These are phyloP conservation scores for Camelina neglecta DNA, from an alignment of 345 rosid species.

Conservation along the genomic window DNA sequence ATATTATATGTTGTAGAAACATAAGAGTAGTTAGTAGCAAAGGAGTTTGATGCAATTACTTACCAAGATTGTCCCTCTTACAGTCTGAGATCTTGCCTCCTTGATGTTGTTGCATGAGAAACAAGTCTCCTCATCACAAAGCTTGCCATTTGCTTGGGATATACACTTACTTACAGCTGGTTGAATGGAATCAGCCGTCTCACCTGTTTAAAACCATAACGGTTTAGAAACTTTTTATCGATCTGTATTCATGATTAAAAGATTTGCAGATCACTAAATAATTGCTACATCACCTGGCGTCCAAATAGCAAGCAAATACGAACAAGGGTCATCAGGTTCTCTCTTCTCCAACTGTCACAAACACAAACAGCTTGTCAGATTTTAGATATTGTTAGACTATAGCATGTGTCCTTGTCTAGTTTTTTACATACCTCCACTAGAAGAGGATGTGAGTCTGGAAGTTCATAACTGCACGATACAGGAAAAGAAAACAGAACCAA, in stretches of 20 bases:
- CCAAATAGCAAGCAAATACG: conserved; percentile 95
- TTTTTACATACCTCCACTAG: conserved; percentile 62
- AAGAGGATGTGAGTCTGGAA: conserved; percentile 90
- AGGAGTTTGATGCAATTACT: conserved; percentile 35
- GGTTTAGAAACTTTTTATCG: background rate
- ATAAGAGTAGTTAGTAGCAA: background rate
- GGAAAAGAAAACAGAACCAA: conserved; percentile 3
- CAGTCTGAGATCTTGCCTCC: conserved; percentile 73
- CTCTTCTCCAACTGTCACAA: conserved; percentile 71
- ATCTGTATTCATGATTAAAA: background rate
- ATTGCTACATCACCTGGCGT: conserved; percentile 72
- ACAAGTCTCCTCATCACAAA: conserved; percentile 73
- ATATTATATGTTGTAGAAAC: background rate
- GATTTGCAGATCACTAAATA: conserved; percentile 2
- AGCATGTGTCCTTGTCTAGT: conserved; percentile 3
- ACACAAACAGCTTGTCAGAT: conserved; percentile 28
- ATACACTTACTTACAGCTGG: conserved; percentile 63
- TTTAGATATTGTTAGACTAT: conserved; percentile 8
- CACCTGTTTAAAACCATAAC: conserved; percentile 55
- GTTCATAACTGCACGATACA: conserved; percentile 72
- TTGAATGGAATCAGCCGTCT: conserved; percentile 75
- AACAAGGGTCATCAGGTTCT: conserved; percentile 83
- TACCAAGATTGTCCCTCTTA: conserved; percentile 94
- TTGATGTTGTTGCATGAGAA: conserved; percentile 69
- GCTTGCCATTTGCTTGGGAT: conserved; percentile 51